phyloP scores from a whole-genome alignment of 1,284 basidiomycete species.

The Pseudomicrostroma phylloplanum region DNA sequence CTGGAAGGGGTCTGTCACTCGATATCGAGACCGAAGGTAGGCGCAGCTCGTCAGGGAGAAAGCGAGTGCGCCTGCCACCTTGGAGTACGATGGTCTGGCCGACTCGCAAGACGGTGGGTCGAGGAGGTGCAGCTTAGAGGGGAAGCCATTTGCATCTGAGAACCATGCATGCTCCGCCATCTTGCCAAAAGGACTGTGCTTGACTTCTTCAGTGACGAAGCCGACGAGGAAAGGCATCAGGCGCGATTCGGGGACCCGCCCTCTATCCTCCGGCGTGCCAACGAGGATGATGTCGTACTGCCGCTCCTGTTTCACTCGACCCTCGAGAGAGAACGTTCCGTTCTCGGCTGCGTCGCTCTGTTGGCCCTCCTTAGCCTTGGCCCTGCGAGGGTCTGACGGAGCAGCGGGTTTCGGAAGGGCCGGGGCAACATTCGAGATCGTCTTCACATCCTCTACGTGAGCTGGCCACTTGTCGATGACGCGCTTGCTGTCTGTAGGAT shows the following conservation, averaged over 20 bases:
- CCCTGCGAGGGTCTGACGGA: too few relatives aligned
- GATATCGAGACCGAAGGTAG: background rate
- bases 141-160: conserved; percentile 11
- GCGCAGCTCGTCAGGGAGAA: background rate
- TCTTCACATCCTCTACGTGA: conserved; percentile 17
- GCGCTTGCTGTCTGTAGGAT: conserved; percentile 11
- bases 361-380: background rate
- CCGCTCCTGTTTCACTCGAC: conserved; percentile 10
- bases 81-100: conserved; percentile 17
- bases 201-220: conserved; percentile 15
- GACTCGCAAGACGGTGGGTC: conserved; percentile 8
- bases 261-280: conserved; percentile 22
- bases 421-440: background rate
- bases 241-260: conserved; percentile 15
- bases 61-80: conserved; percentile 13
- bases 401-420: too few relatives aligned
- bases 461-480: conserved; percentile 24
- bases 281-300: conserved; percentile 24
- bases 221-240: conserved; percentile 23
- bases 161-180: conserved; percentile 25
- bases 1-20: background rate
- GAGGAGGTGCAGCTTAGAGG: conserved; percentile 10
- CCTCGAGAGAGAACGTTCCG: conserved; percentile 7
- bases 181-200: conserved; percentile 17
- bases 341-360: background rate